These are phyloP conservation scores for Penicillium paneum DNA, from an alignment of 2,329 filamentous ascomycete genomes.

Conservation along the genomic window DNA sequence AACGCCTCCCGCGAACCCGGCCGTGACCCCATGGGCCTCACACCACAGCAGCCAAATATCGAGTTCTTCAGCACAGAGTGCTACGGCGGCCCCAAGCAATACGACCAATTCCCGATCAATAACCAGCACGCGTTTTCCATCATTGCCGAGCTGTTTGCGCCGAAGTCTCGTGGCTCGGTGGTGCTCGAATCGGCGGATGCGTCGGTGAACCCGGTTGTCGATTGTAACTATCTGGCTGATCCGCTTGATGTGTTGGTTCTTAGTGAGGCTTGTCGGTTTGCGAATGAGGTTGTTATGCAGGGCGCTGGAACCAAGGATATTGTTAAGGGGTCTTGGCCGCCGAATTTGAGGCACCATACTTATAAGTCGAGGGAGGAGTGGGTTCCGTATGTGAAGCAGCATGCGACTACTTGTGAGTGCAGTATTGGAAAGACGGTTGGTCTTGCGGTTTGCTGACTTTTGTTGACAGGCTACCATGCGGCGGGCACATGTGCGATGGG, in stretches of 20 bases:
- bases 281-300: conserved; percentile 59
- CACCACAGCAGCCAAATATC: conserved; percentile 55
- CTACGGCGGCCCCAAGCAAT: conserved; percentile 60
- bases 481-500: conserved; percentile 58
- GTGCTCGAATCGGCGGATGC: conserved; percentile 51
- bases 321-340: conserved; percentile 60
- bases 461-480: conserved; percentile 51
- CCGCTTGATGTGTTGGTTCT: conserved; percentile 59
- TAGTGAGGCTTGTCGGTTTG: conserved; percentile 57
- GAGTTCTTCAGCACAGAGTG: conserved; percentile 63
- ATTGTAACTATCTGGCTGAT: conserved; percentile 58
- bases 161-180: conserved; percentile 57
- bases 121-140: conserved; percentile 57
- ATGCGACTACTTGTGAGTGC: conserved; percentile 58
- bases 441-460: neutral
- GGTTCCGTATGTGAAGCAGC: conserved; percentile 55
- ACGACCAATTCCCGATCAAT: conserved; percentile 52
- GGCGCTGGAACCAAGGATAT: conserved; percentile 58
- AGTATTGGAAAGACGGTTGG: neutral
- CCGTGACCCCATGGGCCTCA: conserved; percentile 63
- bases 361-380: conserved; percentile 57
- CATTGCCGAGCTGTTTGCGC: conserved; percentile 57
- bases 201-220: conserved; percentile 53
- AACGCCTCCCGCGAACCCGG: conserved; percentile 48
- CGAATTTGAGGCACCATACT: conserved; percentile 50